Base-by-base conservation (phyloP, 2,329 filamentous ascomycete species). In the Xylariaceae sp. region DNA sequence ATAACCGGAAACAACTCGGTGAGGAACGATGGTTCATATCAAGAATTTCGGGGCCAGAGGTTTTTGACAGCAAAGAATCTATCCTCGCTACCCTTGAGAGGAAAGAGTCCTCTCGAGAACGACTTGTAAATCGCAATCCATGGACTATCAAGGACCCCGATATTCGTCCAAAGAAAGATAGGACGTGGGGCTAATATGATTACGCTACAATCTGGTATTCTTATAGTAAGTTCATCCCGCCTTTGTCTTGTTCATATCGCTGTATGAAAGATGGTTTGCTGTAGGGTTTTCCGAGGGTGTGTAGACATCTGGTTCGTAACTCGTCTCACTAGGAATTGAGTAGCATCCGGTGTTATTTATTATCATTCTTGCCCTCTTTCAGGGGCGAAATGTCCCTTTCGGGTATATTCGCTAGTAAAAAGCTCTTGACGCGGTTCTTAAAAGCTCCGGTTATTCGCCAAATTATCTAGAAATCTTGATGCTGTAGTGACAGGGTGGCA, bases 401-500 rank as follows among this genome's bases (percentile, higher is more conserved):
- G n/a, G n/a, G n/a, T n/a, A n/a, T n/a, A n/a, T n/a, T n/a, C n/a
- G n/a, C n/a, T n/a, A n/a, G n/a, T n/a, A n/a, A n/a, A n/a, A n/a
- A n/a, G n/a, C n/a, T n/a, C n/a, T n/a, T n/a, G n/a, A n/a, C n/a
- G n/a, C n/a, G n/a, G n/a, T n/a, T n/a, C n/a, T n/a, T n/a, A n/a
- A n/a, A n/a, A n/a, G n/a, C n/a, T n/a, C n/a, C n/a, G n/a, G n/a
- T n/a, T n/a, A n/a, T n/a, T n/a, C n/a, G n/a, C n/a, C n/a, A n/a
- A n/a, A n/a, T n/a, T n/a, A n/a, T n/a, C n/a, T n/a, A n/a, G n/a
- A n/a, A n/a, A n/a, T n/a, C n/a, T n/a, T n/a, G n/a, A n/a, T n/a
- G n/a, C n/a, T n/a, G n/a, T n/a, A n/a, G n/a, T 26, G 20, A 53
- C 54, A 14, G 53, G 37, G 50, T 57, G 54, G 54, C 54, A 57